A percentile compares a stretch with the other conserved stretches of the same genome.
Evolutionary conservation across 2,329 filamentous ascomycete genomes (phyloP).

Genomic region (Xylariaceae sp.): DNA sequence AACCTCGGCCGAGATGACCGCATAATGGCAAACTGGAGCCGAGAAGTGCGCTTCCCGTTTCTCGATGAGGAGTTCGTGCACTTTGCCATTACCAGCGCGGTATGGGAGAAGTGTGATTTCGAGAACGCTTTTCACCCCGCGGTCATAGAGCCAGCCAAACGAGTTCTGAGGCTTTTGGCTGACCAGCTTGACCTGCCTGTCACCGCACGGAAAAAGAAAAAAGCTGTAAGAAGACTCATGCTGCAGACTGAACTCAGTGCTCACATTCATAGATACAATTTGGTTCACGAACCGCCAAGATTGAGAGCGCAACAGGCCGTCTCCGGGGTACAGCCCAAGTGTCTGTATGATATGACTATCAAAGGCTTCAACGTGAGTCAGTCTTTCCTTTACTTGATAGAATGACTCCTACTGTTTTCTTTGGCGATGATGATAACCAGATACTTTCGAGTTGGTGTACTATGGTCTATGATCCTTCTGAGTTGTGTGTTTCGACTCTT

Average conservation of each 20-base stretch:
- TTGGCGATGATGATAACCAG: constrained; percentile 64
- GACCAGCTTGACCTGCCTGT: constrained; percentile 63
- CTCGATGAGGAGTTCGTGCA: constrained; percentile 82
- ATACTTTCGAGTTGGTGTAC: constrained; percentile 63
- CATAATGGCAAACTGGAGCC: constrained; percentile 81
- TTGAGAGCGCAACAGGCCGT: constrained; percentile 56
- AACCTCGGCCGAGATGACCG: constrained; percentile 93
- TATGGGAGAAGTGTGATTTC: constrained; percentile 88
- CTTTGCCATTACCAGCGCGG: constrained; percentile 69
- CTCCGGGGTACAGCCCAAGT: constrained; percentile 64
- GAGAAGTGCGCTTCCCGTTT: constrained; percentile 84
- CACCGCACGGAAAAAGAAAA: constrained; percentile 84
- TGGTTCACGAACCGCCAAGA: constrained; percentile 75
- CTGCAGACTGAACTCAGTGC: background rate
- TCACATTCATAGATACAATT: constrained; percentile 63
- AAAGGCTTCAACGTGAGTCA: constrained; percentile 9
- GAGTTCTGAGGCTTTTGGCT: constrained; percentile 71
- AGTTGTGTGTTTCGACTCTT: constrained; percentile 46
- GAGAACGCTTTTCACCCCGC: constrained; percentile 39
- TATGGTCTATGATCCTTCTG: constrained; percentile 12
- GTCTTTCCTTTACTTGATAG: background rate
- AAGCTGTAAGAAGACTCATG: constrained; percentile 57
- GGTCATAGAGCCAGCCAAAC: constrained; percentile 71
- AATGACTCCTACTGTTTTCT: background rate
- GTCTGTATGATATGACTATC: constrained; percentile 30